Evolutionary conservation across 208 protist genomes (phyloP), one percentile per base, ranked within the genome.

Genomic region (Trypanosoma vivax): DNA sequence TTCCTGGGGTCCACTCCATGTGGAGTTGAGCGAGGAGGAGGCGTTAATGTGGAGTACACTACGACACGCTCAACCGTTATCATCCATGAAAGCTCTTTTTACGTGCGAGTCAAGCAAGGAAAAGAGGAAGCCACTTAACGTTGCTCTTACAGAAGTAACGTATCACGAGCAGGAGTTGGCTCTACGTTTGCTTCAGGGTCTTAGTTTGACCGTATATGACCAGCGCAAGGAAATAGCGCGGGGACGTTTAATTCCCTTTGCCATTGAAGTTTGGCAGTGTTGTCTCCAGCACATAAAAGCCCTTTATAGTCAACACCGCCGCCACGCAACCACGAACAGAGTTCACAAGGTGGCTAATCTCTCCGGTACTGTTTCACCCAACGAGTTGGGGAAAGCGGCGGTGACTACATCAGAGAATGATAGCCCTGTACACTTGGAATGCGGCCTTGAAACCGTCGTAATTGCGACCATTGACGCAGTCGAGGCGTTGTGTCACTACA

Each of bases 401-500:
- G 5, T 54, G 31, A 39, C 43, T 5, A 10, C 53, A 42, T 1
- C 34, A 37, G 33, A 72, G 52, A 29, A 47, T 5, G 55, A 58
- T 6, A 52, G 48, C 37, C 52, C 48, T 19, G 70, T 88, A n/a
- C 53, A 60, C 6, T 52, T 89, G 9, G 55, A 81, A 19, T 23
- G 54, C 0, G 66, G 60, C 11, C 61, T 83, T 31, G 57, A 75
- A 38, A 65, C 57, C 14, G 77, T 90, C 9, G 31, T 94, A 3
- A 39, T 91, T 10, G 80, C 87, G 4, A 61, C 76, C 25, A 72
- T 90, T 7, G 83, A 94, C 33, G 76, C 73, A 13, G 70, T 90
- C 18, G 87, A 91, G 70, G 83, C 83, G 19, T 73, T 75, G 11
- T 94, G 87, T 67, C 87, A 94, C 70, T 94, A 94, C 75, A 83